phyloP scores from a whole-genome alignment of 139 green algal species.

The Picochlorum sp. region DNA sequence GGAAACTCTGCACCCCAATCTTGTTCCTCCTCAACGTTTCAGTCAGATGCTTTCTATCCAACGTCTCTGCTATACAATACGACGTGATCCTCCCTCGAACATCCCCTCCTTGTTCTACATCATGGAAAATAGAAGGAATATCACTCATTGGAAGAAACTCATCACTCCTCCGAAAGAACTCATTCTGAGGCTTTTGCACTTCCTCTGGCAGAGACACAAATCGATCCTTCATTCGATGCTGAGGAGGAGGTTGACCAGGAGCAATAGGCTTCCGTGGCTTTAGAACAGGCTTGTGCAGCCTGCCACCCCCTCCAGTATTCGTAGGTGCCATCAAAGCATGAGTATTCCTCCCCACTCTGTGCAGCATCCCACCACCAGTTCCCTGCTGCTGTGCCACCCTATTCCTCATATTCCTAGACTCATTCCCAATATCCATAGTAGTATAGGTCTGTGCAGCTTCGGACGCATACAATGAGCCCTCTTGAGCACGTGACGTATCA shows the following conservation, averaged over 20 bases:
- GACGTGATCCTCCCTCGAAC: constrained; percentile 43
- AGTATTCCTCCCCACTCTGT: too few species aligned
- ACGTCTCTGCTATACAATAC: constrained; percentile 50
- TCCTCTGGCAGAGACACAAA: constrained; percentile 49
- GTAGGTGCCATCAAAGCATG: too few species aligned
- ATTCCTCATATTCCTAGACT: background rate
- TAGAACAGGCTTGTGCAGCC: background rate
- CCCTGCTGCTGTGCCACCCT: background rate
- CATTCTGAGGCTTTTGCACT: too few species aligned
- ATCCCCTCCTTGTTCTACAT: constrained; percentile 9
- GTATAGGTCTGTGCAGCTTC: too few species aligned
- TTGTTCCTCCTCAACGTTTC: constrained; percentile 8
- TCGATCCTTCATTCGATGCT: constrained; percentile 13
- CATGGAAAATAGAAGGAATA: constrained; percentile 29
- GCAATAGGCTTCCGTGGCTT: constrained; percentile 17
- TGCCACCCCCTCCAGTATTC: too few species aligned
- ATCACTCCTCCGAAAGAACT: too few species aligned
- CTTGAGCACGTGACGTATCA: too few species aligned
- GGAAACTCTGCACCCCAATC: constrained; percentile 18
- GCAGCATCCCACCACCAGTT: too few species aligned
- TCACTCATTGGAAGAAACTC: too few species aligned
- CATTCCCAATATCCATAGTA: too few species aligned
- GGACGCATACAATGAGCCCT: too few species aligned
- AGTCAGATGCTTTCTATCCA: constrained; percentile 35
- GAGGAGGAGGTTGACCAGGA: constrained; percentile 16